Percentiles rank a stretch among this genome's conserved stretches.
These are phyloP conservation scores for Citrus cavaleriei DNA, from an alignment of 345 rosid species.

Conservation along the genomic window DNA sequence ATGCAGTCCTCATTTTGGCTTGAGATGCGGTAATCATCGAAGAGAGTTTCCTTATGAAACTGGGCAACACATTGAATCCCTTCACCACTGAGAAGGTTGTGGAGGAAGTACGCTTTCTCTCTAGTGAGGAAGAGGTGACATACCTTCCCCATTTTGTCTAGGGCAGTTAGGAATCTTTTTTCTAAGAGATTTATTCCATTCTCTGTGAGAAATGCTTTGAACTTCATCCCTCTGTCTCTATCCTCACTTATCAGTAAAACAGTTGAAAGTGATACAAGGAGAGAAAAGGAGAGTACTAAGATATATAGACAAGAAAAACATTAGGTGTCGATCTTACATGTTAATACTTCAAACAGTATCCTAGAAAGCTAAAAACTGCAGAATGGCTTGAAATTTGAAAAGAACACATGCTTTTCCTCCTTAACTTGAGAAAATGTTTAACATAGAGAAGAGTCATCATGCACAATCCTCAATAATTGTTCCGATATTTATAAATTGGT, in stretches of 20 bases:
- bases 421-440: background rate
- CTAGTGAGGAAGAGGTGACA: constrained; percentile 52
- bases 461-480: too few relatives aligned
- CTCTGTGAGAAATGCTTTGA: constrained; percentile 86
- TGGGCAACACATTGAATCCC: constrained; percentile 90
- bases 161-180: constrained; percentile 76
- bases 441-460: too few relatives aligned
- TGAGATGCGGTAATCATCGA: constrained; percentile 80
- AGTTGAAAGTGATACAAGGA: background rate
- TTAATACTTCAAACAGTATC: background rate
- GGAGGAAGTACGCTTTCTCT: background rate
- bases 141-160: constrained; percentile 79
- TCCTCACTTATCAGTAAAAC: background rate
- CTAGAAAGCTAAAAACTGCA: background rate
- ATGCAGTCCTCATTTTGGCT: constrained; percentile 92
- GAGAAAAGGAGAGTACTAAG: background rate
- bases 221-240: constrained; percentile 52
- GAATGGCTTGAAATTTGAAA: background rate
- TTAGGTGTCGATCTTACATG: background rate
- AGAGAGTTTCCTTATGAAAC: constrained; percentile 74
- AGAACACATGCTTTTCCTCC: background rate
- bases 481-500: too few relatives aligned
- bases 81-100: constrained; percentile 77
- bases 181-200: constrained; percentile 76
- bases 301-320: background rate